A percentile compares a stretch with the other conserved stretches of the same genome.
Conservation (phyloP, 768 basidiomycete species). For the Collybiopsis confluens region DNA sequence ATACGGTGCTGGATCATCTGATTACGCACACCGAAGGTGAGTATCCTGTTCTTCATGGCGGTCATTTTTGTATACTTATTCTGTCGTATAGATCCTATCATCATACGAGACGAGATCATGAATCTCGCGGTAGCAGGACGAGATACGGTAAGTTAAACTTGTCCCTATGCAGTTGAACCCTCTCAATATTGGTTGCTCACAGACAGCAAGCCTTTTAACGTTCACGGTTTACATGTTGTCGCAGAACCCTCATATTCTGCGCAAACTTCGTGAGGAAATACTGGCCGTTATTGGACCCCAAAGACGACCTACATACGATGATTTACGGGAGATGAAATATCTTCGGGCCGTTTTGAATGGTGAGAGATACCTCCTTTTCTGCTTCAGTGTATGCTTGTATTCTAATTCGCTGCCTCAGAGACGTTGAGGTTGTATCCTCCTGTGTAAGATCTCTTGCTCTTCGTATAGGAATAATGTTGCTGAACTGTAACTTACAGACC, state of each 20-base stretch:
- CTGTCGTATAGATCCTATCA: constrained; percentile 27
- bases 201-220: constrained; percentile 50
- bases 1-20: constrained; percentile 48
- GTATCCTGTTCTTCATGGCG: constrained; percentile 4
- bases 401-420: constrained; percentile 25
- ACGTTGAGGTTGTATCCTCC: constrained; percentile 50
- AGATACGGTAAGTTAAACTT: constrained; percentile 30
- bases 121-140: constrained; percentile 42
- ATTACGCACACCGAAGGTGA: constrained; percentile 51
- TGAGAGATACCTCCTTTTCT: constrained; percentile 13
- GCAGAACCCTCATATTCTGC: constrained; percentile 41
- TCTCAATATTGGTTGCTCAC: neutral
- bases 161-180: neutral
- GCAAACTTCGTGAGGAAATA: constrained; percentile 48
- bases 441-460: constrained; percentile 20
- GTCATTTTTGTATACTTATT: neutral
- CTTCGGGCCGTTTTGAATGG: constrained; percentile 54
- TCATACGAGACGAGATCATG: constrained; percentile 39
- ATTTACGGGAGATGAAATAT: constrained; percentile 56
- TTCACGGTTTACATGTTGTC: constrained; percentile 54
- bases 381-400: neutral
- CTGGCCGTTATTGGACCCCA: constrained; percentile 38
- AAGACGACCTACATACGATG: constrained; percentile 45
- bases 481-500: constrained; percentile 14
- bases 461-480: neutral